phyloP scores from a whole-genome alignment of 139 green algal species.

The Chlamydomonas urium region DNA sequence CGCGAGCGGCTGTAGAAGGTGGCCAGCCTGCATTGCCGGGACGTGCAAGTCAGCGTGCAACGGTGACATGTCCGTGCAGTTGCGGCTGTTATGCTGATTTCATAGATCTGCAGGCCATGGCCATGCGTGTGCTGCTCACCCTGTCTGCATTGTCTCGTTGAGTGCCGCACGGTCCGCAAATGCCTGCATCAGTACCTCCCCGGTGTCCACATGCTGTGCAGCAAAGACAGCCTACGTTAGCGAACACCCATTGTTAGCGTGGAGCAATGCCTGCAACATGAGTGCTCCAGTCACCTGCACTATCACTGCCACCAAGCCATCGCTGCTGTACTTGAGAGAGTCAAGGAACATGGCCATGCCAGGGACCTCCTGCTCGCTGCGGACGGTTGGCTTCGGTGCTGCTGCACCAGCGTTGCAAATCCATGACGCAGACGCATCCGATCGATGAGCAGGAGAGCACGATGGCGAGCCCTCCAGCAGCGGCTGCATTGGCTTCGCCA shows the following conservation, averaged over 20 bases:
- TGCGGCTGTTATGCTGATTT: too few species aligned
- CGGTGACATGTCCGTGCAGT: too few species aligned
- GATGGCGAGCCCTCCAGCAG: too few species aligned
- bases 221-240: too few species aligned
- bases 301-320: constrained; percentile 89
- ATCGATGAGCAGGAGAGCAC: too few species aligned
- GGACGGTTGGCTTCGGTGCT: constrained; percentile 16
- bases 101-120: too few species aligned
- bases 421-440: too few species aligned
- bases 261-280: too few species aligned
- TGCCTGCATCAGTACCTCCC: constrained; percentile 95
- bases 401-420: too few species aligned
- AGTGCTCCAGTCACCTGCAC: constrained; percentile 68
- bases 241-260: too few species aligned
- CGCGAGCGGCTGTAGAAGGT: constrained; percentile 95
- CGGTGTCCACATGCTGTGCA: constrained; percentile 96
- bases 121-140: constrained; percentile 1
- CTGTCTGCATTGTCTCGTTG: constrained; percentile 18
- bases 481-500: too few species aligned
- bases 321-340: constrained; percentile 79
- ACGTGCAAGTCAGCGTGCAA: too few species aligned
- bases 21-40: constrained; percentile 58
- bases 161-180: constrained; percentile 86
- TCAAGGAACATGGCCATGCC: constrained; percentile 73
- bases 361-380: constrained; percentile 40